Conservation (phyloP, 164 flowering plant genomes). For the Piper longum region DNA sequence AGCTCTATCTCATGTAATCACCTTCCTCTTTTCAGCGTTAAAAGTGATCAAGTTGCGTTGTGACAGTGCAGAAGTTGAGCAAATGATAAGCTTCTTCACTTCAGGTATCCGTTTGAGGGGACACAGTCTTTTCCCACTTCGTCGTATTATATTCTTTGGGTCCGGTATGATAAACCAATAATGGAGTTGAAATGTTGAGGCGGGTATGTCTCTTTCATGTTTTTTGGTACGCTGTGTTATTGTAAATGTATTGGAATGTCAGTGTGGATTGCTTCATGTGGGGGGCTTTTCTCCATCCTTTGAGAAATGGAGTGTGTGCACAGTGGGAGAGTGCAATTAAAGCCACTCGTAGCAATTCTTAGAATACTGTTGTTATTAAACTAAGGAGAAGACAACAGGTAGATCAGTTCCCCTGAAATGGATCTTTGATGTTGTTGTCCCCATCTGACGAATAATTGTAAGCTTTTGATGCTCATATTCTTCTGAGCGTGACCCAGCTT, state of each 20-base stretch:
- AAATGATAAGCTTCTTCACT: constrained; percentile 13
- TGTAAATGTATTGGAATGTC: constrained; percentile 8
- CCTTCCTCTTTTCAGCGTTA: neutral
- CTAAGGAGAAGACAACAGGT: constrained; percentile 9
- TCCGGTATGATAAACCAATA: constrained; percentile 13
- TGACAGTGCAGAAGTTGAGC: neutral
- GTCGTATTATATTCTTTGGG: constrained; percentile 2
- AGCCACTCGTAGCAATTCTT: constrained; percentile 20
- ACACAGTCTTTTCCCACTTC: constrained; percentile 3
- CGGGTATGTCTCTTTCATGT: constrained; percentile 4
- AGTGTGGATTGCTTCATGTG: constrained; percentile 9
- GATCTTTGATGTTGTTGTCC: constrained; percentile 2
- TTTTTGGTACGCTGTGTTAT: neutral
- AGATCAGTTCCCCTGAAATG: constrained; percentile 15
- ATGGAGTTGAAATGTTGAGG: constrained; percentile 13
- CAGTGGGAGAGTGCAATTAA: constrained; percentile 17
- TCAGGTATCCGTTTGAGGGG: constrained; percentile 8
- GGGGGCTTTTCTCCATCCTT: constrained; percentile 8
- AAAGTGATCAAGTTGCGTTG: neutral
- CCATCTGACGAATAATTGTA: constrained; percentile 5
- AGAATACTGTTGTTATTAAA: constrained; percentile 13
- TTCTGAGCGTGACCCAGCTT: constrained; percentile 8
- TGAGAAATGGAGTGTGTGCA: constrained; percentile 17
- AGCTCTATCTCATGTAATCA: neutral
- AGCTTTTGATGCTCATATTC: constrained; percentile 14